phyloP scores from a whole-genome alignment of 1,139 yeast genomes.

The Pichia inconspicua region DNA sequence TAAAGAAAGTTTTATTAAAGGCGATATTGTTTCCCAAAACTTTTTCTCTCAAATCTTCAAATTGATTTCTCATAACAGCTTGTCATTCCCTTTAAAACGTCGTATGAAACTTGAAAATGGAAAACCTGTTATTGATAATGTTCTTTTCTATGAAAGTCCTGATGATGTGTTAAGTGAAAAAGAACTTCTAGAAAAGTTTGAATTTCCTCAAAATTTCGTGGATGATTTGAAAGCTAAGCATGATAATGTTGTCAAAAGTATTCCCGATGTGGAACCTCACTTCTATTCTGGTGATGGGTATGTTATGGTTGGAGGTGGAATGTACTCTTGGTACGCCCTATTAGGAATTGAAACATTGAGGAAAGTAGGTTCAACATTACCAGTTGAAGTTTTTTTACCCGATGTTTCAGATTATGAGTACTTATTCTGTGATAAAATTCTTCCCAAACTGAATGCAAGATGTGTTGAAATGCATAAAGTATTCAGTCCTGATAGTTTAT shows the following conservation, averaged over 20 bases:
- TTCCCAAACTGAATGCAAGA: conserved; percentile 39
- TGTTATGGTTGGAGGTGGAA: conserved; percentile 75
- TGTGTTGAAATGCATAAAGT: conserved; percentile 37
- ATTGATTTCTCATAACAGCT: conserved; percentile 16
- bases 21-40: conserved; percentile 18
- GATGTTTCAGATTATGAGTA: conserved; percentile 38
- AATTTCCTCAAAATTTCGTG: conserved; percentile 23
- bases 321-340: conserved; percentile 62
- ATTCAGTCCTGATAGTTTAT: conserved; percentile 26
- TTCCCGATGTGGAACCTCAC: conserved; percentile 19
- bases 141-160: conserved; percentile 19
- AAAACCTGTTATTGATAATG: conserved; percentile 20
- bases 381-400: conserved; percentile 66
- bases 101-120: conserved; percentile 17
- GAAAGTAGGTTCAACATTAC: conserved; percentile 53
- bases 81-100: conserved; percentile 21
- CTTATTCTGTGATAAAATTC: conserved; percentile 37
- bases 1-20: conserved; percentile 15
- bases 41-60: conserved; percentile 20
- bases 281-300: conserved; percentile 64
- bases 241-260: conserved; percentile 18
- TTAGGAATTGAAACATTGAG: conserved; percentile 57
- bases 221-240: conserved; percentile 23
- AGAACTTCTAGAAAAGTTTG: conserved; percentile 17
- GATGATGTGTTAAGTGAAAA: conserved; percentile 19